These are phyloP conservation scores for Cercophora newfieldiana DNA, from an alignment of 495 filamentous ascomycete species.

Conservation along the genomic window DNA sequence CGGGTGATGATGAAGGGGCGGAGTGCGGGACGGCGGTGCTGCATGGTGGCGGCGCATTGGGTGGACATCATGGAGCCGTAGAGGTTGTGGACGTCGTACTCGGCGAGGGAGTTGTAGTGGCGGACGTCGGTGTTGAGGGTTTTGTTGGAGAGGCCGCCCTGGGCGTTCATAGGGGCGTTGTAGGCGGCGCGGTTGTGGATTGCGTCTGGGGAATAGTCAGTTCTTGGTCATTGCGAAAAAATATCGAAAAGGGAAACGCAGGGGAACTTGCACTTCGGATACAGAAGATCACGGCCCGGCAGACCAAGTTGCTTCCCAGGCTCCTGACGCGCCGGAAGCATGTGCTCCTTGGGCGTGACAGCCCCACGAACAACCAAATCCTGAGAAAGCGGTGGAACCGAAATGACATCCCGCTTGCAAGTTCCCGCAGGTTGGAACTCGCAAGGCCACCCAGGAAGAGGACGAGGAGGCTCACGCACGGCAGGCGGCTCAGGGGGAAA, in stretches of 20 bases:
- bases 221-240: neutral
- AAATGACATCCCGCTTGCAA: constrained; percentile 20
- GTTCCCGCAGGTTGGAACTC: constrained; percentile 65
- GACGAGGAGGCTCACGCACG: constrained; percentile 57
- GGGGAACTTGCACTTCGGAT: constrained; percentile 54
- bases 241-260: neutral
- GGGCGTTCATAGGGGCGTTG: neutral
- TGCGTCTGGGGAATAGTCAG: neutral
- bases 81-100: constrained; percentile 83
- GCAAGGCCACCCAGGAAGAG: constrained; percentile 69
- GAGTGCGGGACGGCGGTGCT: constrained; percentile 61
- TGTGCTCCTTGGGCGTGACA: constrained; percentile 23
- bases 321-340: constrained; percentile 20
- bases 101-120: constrained; percentile 67
- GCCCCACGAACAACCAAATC: neutral
- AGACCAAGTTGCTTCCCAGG: constrained; percentile 53
- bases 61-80: constrained; percentile 86
- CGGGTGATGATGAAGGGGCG: constrained; percentile 82
- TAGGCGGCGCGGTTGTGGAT: constrained; percentile 8
- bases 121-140: constrained; percentile 75
- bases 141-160: constrained; percentile 57
- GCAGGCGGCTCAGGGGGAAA: constrained; percentile 67
- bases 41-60: constrained; percentile 66
- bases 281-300: constrained; percentile 64
- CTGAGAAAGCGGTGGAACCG: neutral